Evolutionary conservation across 805 yeast genomes (phyloP), one percentile per base, ranked within the genome.

Genomic region (Candida insectalens): DNA sequence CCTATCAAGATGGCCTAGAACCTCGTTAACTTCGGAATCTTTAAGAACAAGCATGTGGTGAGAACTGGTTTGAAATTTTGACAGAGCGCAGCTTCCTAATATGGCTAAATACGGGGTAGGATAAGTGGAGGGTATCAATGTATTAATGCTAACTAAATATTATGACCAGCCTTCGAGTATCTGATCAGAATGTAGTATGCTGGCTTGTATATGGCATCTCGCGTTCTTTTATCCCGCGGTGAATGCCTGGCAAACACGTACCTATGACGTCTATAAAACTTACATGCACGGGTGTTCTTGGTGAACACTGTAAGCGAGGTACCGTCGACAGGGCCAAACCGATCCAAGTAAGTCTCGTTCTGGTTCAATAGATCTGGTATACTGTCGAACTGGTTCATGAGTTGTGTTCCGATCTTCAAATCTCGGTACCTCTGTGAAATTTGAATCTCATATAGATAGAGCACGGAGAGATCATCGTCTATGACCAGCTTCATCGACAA

Each of bases 381-480:
- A 0, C 30, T 10, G 32, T 69, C 70, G 22, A 72, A 55, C 0
- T 36, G 13, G 0, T 25, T 19, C 36, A 75, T 51, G n/a, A 74
- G 40, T 8, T 13, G 13, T 0, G 61, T 30, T 0, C 82, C 83
- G 1, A 65, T 19, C 6, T 51, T 44, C 3, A 30, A 25, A 1
- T 54, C 52, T 31, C 71, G 69, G 36, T 40, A 58, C 8, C 31
- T 12, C 2, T 59, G 56, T 2, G 36, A 20, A 0, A 75, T 50
- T 35, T 76, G 83, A 25, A 76, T 67, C 45, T 76, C 83, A 42
- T 71, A 76, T 7, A 76, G 53, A 42, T 74, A 76, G 6, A 75
- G 36, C 12, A 65, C 66, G 32, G 58, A 49, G 6, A 45, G 39
- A 7, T 50, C 63, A 19, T 57, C 54, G 32, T 70, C 74, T 6